These are phyloP conservation scores for Lunularia cruciata DNA, from an alignment of 225 moss, liverwort and hornwort genomes.

Conservation along the genomic window DNA sequence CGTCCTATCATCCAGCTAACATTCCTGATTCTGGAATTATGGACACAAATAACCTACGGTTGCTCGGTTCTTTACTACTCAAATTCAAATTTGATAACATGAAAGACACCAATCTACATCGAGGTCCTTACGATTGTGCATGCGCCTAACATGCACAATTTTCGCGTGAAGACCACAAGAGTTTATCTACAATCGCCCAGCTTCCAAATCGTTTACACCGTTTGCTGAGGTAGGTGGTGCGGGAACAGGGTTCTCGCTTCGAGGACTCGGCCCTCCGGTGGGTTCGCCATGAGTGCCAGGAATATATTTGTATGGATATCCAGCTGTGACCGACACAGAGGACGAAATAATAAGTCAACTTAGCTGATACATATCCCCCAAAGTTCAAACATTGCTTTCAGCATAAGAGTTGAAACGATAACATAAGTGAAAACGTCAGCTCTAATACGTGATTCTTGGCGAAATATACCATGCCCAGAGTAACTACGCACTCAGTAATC, in stretches of 20 bases:
- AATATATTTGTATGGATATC: slow-evolving; percentile 36
- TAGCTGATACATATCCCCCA: no score
- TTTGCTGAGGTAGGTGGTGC: neutral
- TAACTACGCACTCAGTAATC: no score
- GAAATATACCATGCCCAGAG: no score
- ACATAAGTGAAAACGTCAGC: no score
- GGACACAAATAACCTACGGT: neutral
- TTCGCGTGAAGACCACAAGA: no score
- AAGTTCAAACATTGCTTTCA: no score
- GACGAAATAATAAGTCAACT: no score
- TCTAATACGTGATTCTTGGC: no score
- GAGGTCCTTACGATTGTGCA: no score
- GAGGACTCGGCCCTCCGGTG: neutral
- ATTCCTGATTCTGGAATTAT: neutral
- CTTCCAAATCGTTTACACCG: slow-evolving; percentile 11
- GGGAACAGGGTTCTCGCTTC: neutral
- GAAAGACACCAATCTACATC: neutral
- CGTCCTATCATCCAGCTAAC: no score
- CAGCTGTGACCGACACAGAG: slow-evolving; percentile 25
- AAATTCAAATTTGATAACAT: neutral
- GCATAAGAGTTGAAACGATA: no score
- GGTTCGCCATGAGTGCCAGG: slow-evolving; percentile 32
- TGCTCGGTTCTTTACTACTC: neutral
- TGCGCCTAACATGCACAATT: no score
- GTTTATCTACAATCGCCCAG: neutral